Conservation (phyloP, 257 asterid genomes). For the Solanum chaucha region DNA sequence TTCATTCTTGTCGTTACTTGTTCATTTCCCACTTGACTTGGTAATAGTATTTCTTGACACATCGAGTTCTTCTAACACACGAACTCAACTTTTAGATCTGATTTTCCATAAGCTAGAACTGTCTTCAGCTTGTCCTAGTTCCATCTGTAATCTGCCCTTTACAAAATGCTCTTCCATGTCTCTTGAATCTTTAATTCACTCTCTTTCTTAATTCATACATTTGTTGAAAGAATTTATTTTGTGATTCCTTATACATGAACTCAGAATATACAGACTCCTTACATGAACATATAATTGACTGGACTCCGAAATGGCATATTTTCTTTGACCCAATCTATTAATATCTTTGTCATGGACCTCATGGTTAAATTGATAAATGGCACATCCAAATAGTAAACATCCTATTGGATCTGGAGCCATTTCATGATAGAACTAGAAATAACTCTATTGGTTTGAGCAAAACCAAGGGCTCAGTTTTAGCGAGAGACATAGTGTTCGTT, state of each 20-base stretch:
- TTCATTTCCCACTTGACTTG: neutral
- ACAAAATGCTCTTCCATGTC: neutral
- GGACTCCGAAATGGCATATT: neutral
- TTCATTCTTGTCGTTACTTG: neutral
- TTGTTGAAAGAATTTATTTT: neutral
- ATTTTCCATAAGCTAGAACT: neutral
- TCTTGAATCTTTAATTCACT: neutral
- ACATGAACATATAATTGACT: neutral
- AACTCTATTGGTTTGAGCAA: neutral
- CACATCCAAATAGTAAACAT: neutral
- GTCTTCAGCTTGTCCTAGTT: neutral
- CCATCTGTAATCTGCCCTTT: neutral
- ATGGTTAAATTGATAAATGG: neutral
- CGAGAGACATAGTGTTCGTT: neutral
- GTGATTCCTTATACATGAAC: neutral
- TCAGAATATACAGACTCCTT: neutral
- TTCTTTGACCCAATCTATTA: neutral
- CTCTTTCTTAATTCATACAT: neutral
- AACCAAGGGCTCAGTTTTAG: neutral
- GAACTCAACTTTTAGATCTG: neutral
- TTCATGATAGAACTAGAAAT: neutral
- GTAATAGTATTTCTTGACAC: neutral
- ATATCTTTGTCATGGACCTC: neutral
- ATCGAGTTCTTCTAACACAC: neutral
- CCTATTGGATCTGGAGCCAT: neutral